A percentile compares a stretch with the other conserved stretches of the same genome.
Evolutionary conservation across 2,329 filamentous ascomycete genomes (phyloP).

Genomic region (Phoma herbarum): DNA sequence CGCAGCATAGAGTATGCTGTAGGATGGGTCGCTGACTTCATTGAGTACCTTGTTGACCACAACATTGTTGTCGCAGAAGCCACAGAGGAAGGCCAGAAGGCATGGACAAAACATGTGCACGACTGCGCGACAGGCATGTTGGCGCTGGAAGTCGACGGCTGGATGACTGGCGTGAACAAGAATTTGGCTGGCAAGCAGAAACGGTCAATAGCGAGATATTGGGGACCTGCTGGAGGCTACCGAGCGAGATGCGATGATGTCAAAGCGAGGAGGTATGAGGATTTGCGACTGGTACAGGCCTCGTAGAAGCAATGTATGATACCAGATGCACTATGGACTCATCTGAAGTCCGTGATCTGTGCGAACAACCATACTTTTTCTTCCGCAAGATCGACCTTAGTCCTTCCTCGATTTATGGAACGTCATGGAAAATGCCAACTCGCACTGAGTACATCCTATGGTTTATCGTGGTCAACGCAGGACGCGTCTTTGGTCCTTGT

Average conservation of each 20-base stretch:
- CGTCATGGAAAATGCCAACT: neutral
- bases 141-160: constrained; percentile 60
- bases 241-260: constrained; percentile 45
- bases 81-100: constrained; percentile 52
- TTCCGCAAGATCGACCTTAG: neutral
- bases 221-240: constrained; percentile 57
- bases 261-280: constrained; percentile 31
- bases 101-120: constrained; percentile 61
- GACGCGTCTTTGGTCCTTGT: neutral
- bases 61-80: constrained; percentile 52
- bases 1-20: constrained; percentile 56
- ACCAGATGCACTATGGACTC: neutral
- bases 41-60: constrained; percentile 47
- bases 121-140: constrained; percentile 57
- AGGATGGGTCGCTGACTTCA: constrained; percentile 50
- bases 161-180: constrained; percentile 66
- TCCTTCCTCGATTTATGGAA: neutral
- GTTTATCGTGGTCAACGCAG: neutral
- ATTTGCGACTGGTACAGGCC: constrained; percentile 29
- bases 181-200: constrained; percentile 56
- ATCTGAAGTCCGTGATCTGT: neutral
- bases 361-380: neutral
- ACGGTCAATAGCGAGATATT: constrained; percentile 58
- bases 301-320: neutral
- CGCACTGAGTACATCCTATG: neutral